Conservation (phyloP, 257 asterid species). For the Petunia secreta region DNA sequence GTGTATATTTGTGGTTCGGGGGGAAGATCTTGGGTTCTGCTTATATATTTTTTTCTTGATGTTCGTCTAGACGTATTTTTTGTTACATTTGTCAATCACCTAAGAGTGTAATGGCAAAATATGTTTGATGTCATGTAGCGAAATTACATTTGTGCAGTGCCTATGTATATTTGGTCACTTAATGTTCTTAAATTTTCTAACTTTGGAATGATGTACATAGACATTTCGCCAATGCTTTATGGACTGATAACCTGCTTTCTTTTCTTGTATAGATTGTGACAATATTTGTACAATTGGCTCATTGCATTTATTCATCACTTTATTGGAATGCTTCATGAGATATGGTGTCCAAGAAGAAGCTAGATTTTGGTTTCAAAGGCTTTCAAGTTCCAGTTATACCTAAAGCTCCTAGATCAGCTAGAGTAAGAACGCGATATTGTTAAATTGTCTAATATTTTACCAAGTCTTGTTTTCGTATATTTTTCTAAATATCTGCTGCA, state of each 20-base stretch:
- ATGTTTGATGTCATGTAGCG: background rate
- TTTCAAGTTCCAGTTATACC: constrained; percentile 59
- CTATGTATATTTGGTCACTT: background rate
- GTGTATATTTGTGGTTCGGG: background rate
- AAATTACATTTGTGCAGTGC: background rate
- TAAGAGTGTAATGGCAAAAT: background rate
- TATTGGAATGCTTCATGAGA: constrained; percentile 59
- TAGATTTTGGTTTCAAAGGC: constrained; percentile 54
- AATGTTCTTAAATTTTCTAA: background rate
- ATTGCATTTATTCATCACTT: constrained; percentile 18
- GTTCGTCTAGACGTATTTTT: background rate
- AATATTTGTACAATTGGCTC: background rate
- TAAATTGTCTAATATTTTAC: constrained; percentile 28
- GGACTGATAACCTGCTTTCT: background rate
- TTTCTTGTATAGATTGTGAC: background rate
- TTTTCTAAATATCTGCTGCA: constrained; percentile 21
- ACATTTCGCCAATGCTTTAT: background rate
- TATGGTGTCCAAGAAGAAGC: constrained; percentile 72
- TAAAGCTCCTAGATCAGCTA: constrained; percentile 72
- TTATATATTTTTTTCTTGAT: background rate
- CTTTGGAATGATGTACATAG: background rate
- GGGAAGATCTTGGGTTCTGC: background rate
- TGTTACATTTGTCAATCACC: background rate
- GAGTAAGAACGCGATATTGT: constrained; percentile 51
- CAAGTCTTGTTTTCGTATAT: constrained; percentile 15